Evolutionary conservation across 116 monocot species (phyloP), one percentile per base, ranked within the genome.

Genomic region (Cymodocea nodosa): DNA sequence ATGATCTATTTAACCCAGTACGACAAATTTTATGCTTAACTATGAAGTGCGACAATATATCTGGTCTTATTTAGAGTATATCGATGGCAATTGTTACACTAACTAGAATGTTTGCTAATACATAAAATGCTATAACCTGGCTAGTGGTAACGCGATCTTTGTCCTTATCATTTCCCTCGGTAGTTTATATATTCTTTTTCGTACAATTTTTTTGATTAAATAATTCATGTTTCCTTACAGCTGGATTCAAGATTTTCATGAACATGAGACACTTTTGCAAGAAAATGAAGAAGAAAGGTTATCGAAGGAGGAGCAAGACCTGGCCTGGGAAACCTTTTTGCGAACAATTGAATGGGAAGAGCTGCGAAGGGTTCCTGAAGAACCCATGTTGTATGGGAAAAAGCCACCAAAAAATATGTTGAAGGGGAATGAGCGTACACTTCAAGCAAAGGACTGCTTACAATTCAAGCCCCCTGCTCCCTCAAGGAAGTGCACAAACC

Each of bases 161-260:
- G 0, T 44, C 44, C 11, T 6, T 44, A 44, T 44, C 44, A 44
- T 44, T 8, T 44, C 44, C 44, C 44, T 44, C 44, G 11, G 44
- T 44, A 11, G 1, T 4, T 44, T 1, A 44, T 6, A 37, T 37
- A 44, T 44, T 6, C 44, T 44, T 8, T 44, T 44, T 44, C 11
- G 5, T 44, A 11, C 44, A 44, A 50, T 49, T 50, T 56, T 35
- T 15, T 56, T 35, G 7, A 19, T 13, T 44, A 53, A 48, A 24
- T 39, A n/a, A 53, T 8, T 22, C 12, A 52, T 11, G 25, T 67
- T 22, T 53, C 13, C 51, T 12, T 51, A 17, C 83, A 95, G 95
- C 13, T 95, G 95, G 95, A 95, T 95, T 65, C 79, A 79, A 64
- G 83, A 87, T 52, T 95, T 83, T 74, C 95, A 95, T 70, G 95